Evolutionary conservation across 164 flowering plant species (phyloP), one percentile per base, ranked within the genome.

Genomic region (Saururus chinensis): DNA sequence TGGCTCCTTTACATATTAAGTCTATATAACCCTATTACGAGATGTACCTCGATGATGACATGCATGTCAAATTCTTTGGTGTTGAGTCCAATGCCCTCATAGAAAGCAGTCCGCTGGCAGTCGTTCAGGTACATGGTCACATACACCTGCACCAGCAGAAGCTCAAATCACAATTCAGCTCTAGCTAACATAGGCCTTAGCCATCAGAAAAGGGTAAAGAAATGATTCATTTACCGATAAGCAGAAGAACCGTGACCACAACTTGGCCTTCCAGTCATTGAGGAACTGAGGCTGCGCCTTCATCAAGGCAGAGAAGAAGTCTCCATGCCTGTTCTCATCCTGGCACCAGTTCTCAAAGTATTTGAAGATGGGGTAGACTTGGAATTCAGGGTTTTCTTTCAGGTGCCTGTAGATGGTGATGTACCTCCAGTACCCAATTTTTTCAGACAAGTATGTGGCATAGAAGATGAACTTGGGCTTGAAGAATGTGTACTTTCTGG

Each of bases 281-380:
- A 93, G 92, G 68, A 93, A 93, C 68, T 89, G 98, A 8, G 98
- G 98, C 67, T 93, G 98, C 6, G 98, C 98, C 81, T 89, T 93
- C 81, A 93, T 73, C 77, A 93, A 59, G 6, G 98, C 98, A 62
- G 98, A 89, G 85, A 93, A 89, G 87, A 93, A 93, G 72, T 93
- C 98, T 19, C 98, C 98, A 53, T 93, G 98, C 40, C 98, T 80
- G 80, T 93, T 93, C 86, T 93, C 98, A 70, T 93, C 98, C 68
- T 93, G 98, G 83, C 98, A 93, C 98, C 98, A 93, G 79, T 93
- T 93, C 89, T 93, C 98, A 54, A 93, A 93, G 69, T 89, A 93
- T 84, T 89, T 93, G 84, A 93, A 93, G 69, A 93, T 93, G 53
- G 98, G 98, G 60, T 93, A 93, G 54, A 79, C 73, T 69, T 86